Evolutionary conservation across 305 asterid species (phyloP), one percentile per base, ranked within the genome.

Genomic region (Plantago rigida): DNA sequence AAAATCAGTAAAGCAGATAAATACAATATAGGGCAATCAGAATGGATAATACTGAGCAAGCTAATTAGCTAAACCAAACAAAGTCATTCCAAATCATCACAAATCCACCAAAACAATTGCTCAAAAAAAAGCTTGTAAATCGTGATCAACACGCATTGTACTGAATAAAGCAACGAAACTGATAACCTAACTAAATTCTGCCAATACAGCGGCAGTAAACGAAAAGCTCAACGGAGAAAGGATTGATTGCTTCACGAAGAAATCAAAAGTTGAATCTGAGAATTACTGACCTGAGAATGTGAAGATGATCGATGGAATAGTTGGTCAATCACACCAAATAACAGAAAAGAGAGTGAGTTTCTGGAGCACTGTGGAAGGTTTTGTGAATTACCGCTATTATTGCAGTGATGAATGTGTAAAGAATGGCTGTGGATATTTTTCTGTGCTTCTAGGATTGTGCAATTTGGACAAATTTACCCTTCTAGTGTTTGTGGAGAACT

Each of bases 341-440:
- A 2, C 0, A 26, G 7, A 13, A 1, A 19, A 56, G 47, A 41
- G 19, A 11, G 3, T 22, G 62, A 58, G 42, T 57, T 15, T 52
- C 10, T 53, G 17, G 19, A 26, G n/a, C n/a, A n/a, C n/a, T n/a
- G n/a, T n/a, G n/a, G 24, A 1, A 3, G 46, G 9, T 41, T 41
- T 41, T 41, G 46, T 9, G 46, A 8, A 41, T 41, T 41, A 9
- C 45, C 1, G 12, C 9, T 39, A 39, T 5, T 7, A 5, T 39
- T 39, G 46, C 46, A 41, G 46, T 36, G 42, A 41, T 41, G 46
- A 39, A 41, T 41, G 46, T 5, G 0, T 10, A 15, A 4, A 51
- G 8, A 9, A 53, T 53, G 13, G 62, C 15, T 57, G 62, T 17
- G 47, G 63, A 42, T 42, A 58, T 58, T 59, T 10, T 9, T 11